Base-by-base conservation (phyloP, 176 grass and related monocot species). In the Canna indica region DNA sequence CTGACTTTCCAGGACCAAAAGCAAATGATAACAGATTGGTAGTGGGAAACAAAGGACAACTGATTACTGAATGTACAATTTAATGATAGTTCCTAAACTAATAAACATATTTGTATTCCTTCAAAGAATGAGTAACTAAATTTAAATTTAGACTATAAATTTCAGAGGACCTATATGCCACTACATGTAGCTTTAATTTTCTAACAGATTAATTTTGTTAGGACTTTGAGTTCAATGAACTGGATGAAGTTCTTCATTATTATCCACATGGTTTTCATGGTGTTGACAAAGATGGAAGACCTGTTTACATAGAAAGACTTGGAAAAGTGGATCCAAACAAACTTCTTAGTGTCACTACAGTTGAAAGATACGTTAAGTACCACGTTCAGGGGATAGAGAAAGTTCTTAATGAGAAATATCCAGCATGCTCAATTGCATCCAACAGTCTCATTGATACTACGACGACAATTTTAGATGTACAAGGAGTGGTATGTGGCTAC, bases 181-280 rank as follows among this genome's bases (percentile, higher is more conserved):
- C 27, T 1, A 32, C 36, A 48, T 46, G 42, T 32, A 14, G 14
- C 27, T n/a, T 24, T 41, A 7, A 31, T 31, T 70, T 16, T 31
- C 68, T 70, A 70, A 70, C 27, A 48, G 27, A 70, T 31, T 31
- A 32, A 70, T 47, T 45, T 59, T 26, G 36, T 77, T 79, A 96
- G 93, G 81, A 91, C 27, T 96, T 96, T 86, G 79, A 83, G 44
- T 96, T 89, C 64, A 46, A 79, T 7, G 93, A 96, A 77, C 78
- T 85, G 33, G 72, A 90, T 17, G 77, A 89, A 48, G 88, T 96
- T 60, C 86, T 74, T 39, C 56, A 68, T 24, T 80, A 91, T 71
- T 96, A 96, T 81, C 93, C 93, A 26, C 93, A 96, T 65, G 87
- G 87, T 82, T 90, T 86, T 73, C 93, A 96, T 76, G 88, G 93